Base-by-base conservation (phyloP, 768 basidiomycete species). In the Boletus sp. region DNA sequence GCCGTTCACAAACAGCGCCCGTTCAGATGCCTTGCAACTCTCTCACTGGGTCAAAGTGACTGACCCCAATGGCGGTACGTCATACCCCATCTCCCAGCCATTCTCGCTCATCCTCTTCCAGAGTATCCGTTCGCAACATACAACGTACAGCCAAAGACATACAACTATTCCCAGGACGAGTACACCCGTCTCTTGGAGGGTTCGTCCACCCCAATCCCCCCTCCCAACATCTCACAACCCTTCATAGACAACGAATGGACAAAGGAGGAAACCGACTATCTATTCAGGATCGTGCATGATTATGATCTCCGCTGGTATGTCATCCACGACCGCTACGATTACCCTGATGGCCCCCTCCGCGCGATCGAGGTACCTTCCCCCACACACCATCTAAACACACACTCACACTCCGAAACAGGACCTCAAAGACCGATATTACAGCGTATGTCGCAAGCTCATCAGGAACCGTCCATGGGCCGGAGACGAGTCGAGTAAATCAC, bases 241-340 rank as follows among this genome's bases (percentile, higher is more conserved):
- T 18, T 30, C 52, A 28, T 53, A 87, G 96, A 95, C 64, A 76
- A 75, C 10, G 87, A 88, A 57, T 98, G 97, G 97, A 82, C 90
- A 7, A 89, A 88, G 64, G 92, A 94, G 62, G 94, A 98, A 72
- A 98, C 97, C 0, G 90, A 93, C 68, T 93, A 98, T 67, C 81
- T 99, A 1, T 96, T 98, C 73, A 75, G 75, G 4, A 71, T 96
- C 9, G 86, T 89, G 9, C 79, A 81, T 49, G 86, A 90, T 50
- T 98, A 90, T 62, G 95, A 98, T 70, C 77, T 84, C 11, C 82
- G 96, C 44, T 98, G 95, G 83, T 88, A 91, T 68, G 81, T 98
- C 60, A 84, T 95, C 12, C 78, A 90, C 51, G 97, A 98, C 72
- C 86, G 97, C 29, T 98, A 96, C 71, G 85, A 91, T 5, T 92